These are phyloP conservation scores for Apiospora rasikravindrae DNA, from an alignment of 2,329 filamentous ascomycete genomes.

Conservation along the genomic window DNA sequence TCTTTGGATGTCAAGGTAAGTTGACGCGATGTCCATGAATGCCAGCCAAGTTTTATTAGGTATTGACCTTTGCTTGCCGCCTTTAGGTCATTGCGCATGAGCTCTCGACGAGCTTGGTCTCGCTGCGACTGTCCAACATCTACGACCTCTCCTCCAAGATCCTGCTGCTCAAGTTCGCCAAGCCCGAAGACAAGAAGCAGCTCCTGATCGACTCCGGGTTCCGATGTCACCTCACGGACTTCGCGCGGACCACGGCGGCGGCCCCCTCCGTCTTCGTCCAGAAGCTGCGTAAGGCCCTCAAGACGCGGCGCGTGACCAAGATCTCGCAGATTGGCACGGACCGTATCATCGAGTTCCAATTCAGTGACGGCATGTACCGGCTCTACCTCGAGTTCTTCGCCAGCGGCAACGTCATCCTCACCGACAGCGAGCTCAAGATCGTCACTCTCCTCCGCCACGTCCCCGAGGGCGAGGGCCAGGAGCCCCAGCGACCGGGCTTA, in stretches of 20 bases:
- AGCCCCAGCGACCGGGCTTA: conserved; percentile 77
- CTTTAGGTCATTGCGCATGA: conserved; percentile 89
- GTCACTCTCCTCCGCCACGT: conserved; percentile 82
- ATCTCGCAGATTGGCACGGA: conserved; percentile 91
- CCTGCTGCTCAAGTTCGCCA: conserved; percentile 92
- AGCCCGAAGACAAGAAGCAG: conserved; percentile 87
- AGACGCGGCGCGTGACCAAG: conserved; percentile 81
- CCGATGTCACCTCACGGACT: conserved; percentile 91
- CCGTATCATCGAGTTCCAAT: conserved; percentile 87
- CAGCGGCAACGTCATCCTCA: conserved; percentile 91
- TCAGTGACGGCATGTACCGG: conserved; percentile 88
- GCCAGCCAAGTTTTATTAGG: background rate
- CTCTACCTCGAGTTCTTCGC: conserved; percentile 97
- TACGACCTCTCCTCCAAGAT: conserved; percentile 94
- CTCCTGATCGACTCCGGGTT: conserved; percentile 94
- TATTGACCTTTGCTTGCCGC: conserved; percentile 3
- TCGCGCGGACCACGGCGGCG: conserved; percentile 83
- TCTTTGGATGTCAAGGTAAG: conserved; percentile 61
- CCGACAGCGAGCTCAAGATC: conserved; percentile 83
- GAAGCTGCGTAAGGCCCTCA: conserved; percentile 84
- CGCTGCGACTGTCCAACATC: conserved; percentile 86
- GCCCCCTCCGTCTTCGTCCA: conserved; percentile 86
- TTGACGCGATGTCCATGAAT: background rate
- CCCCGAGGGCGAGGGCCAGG: conserved; percentile 79
- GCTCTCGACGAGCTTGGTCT: conserved; percentile 76